A percentile compares a stretch with the other conserved stretches of the same genome.
These are phyloP conservation scores for Malassezia japonica DNA, from an alignment of 1,284 basidiomycete species.

Conservation along the genomic window DNA sequence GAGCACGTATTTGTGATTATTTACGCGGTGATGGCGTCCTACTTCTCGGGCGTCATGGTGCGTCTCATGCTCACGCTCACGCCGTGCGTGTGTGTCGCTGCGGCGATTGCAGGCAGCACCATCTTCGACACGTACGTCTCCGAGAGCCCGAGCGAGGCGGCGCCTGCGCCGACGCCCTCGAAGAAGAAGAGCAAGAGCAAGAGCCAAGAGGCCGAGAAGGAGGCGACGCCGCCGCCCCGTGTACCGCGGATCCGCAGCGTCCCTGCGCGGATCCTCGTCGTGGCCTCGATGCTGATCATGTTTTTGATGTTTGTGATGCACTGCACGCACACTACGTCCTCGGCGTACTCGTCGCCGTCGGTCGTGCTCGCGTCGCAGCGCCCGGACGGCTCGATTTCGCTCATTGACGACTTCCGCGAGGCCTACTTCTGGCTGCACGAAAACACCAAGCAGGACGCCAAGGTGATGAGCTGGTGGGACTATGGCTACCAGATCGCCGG, in stretches of 20 bases:
- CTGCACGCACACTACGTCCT: constrained; percentile 92
- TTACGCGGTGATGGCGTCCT: constrained; percentile 87
- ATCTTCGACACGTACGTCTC: constrained; percentile 76
- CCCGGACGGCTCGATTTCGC: constrained; percentile 77
- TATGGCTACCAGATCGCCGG: constrained; percentile 99
- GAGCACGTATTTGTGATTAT: constrained; percentile 99
- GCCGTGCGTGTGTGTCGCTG: constrained; percentile 78
- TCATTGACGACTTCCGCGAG: constrained; percentile 99
- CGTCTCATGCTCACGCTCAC: constrained; percentile 86
- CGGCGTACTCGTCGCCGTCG: constrained; percentile 92
- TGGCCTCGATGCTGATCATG: constrained; percentile 68
- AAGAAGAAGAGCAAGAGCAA: constrained; percentile 14
- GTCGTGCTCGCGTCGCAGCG: constrained; percentile 79
- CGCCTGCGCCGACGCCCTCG: constrained; percentile 36
- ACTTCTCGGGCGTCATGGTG: constrained; percentile 99
- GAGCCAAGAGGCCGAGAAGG: neutral
- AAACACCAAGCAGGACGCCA: constrained; percentile 82
- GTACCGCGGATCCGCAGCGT: neutral
- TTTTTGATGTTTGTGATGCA: constrained; percentile 70
- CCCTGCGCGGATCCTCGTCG: constrained; percentile 56
- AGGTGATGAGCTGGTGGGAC: constrained; percentile 99
- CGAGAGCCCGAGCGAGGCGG: constrained; percentile 40
- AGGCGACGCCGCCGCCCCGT: neutral
- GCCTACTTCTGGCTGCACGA: constrained; percentile 99
- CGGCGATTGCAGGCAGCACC: constrained; percentile 80